Evolutionary conservation across 164 flowering plant species (phyloP).

Genomic region (Aristolochia californica): DNA sequence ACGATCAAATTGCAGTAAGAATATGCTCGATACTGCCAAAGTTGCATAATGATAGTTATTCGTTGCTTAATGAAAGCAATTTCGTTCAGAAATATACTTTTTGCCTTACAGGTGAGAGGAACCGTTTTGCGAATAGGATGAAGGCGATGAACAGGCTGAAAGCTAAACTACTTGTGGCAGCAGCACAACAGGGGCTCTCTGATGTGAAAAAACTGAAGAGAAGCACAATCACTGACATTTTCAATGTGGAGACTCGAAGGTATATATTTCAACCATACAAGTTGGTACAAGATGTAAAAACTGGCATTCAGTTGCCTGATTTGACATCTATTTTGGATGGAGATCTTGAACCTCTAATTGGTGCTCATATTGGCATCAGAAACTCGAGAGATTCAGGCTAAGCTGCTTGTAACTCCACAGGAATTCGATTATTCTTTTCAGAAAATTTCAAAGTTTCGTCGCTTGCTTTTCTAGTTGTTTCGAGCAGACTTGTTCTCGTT

Average conservation of each 20-base stretch:
- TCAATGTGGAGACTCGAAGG: constrained; percentile 44
- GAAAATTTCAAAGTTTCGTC: no score
- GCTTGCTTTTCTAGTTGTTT: no score
- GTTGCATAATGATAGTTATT: no score
- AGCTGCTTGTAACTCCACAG: background rate
- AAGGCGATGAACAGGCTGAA: constrained; percentile 76
- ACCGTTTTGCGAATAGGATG: constrained; percentile 60
- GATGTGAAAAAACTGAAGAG: constrained; percentile 30
- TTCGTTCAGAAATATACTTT: no score
- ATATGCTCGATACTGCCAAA: no score
- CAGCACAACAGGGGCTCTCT: constrained; percentile 43
- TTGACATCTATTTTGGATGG: constrained; percentile 66
- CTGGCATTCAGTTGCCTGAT: constrained; percentile 53
- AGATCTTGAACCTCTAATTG: constrained; percentile 62
- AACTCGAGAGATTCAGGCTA: constrained; percentile 13
- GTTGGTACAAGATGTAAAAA: constrained; percentile 70
- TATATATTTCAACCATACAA: constrained; percentile 51
- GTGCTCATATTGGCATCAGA: constrained; percentile 57
- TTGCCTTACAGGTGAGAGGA: constrained; percentile 76
- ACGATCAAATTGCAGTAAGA: no score
- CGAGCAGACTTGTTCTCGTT: no score
- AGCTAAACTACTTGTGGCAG: constrained; percentile 51
- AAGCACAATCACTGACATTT: constrained; percentile 21
- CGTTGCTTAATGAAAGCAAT: no score
- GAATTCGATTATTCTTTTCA: no score